Evolutionary conservation across 2,329 filamentous ascomycete species (phyloP), one percentile per base, ranked within the genome.

Genomic region (Diaporthe sp.): DNA sequence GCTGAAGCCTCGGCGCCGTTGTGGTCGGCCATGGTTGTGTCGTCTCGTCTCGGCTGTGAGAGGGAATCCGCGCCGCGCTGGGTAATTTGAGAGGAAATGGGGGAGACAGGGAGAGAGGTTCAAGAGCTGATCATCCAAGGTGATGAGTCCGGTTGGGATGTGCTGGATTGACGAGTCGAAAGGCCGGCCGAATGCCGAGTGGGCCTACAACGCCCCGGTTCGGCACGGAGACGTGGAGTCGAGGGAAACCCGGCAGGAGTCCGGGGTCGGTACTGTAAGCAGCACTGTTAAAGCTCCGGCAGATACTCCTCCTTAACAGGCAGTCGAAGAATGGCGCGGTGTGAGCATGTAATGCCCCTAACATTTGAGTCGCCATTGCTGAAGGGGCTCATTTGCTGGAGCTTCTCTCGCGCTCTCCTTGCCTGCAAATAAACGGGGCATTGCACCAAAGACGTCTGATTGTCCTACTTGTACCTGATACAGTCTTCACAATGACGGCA

Each of bases 191-290:
- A 47, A 42, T 17, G 35, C 69, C 69, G 69, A 61, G 37, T 65
- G 47, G 50, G 35, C 37, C 56, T 35, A 15, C 44, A n/a, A n/a
- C 27, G 42, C 42, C 70, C 72, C 56, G 72, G 72, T 37, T 70
- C 66, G 72, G 72, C 66, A 73, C 72, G 66, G 66, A 71, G 66
- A n/a, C 53, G 70, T 53, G 72, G 65, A 71, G 71, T 37, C 19
- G 25, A 37, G 35, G 53, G 27, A 35, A 35, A 27, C 35, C 65
- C 32, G 42, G 56, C 51, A n/a, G 44, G 53, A n/a, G 17, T 73
- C 55, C 44, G 47, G 37, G 8, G 9, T 53, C 22, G n/a, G 7
- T 66, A 9, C 63, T 27, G 22, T 30, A 25, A 53, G 63, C 27
- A 51, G 37, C n/a, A 39, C n/a, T 37, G 15, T 27, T 8, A 19